A percentile compares a stretch with the other conserved stretches of the same genome.
Evolutionary conservation across 2,329 filamentous ascomycete genomes (phyloP).

Genomic region (Microdochium bolleyi): DNA sequence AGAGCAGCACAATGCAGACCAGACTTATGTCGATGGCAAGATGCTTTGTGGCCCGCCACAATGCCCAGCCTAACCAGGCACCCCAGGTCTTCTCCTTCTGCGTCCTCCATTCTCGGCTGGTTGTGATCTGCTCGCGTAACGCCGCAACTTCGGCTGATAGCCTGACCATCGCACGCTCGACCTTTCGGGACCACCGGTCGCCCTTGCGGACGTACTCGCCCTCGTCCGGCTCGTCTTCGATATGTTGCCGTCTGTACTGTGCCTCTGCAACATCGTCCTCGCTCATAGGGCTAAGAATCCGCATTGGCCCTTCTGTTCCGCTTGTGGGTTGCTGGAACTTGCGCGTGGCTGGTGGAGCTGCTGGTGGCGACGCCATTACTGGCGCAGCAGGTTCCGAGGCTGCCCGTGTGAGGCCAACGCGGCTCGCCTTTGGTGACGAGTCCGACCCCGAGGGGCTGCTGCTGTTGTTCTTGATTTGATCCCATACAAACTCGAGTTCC

Average conservation of each 20-base stretch:
- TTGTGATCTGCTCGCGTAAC: constrained; percentile 80
- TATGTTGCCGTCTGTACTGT: constrained; percentile 40
- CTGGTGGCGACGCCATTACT: not conserved
- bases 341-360: constrained; percentile 27
- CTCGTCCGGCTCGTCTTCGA: constrained; percentile 33
- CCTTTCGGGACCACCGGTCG: constrained; percentile 67
- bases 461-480: constrained; percentile 88
- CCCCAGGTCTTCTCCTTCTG: constrained; percentile 56
- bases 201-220: constrained; percentile 31
- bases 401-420: constrained; percentile 6
- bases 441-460: constrained; percentile 62
- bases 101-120: constrained; percentile 62
- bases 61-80: constrained; percentile 62
- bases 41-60: constrained; percentile 67
- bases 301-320: constrained; percentile 50
- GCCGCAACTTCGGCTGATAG: constrained; percentile 91
- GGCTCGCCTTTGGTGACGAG: constrained; percentile 42
- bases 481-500: constrained; percentile 99
- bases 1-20: constrained; percentile 58
- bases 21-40: constrained; percentile 63
- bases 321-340: constrained; percentile 36
- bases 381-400: not conserved
- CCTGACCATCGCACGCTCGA: constrained; percentile 80
- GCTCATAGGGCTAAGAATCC: constrained; percentile 77
- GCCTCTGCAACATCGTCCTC: constrained; percentile 64